Evolutionary conservation across 495 filamentous ascomycete genomes (phyloP).

Genomic region (Alectoria sarmentosa): DNA sequence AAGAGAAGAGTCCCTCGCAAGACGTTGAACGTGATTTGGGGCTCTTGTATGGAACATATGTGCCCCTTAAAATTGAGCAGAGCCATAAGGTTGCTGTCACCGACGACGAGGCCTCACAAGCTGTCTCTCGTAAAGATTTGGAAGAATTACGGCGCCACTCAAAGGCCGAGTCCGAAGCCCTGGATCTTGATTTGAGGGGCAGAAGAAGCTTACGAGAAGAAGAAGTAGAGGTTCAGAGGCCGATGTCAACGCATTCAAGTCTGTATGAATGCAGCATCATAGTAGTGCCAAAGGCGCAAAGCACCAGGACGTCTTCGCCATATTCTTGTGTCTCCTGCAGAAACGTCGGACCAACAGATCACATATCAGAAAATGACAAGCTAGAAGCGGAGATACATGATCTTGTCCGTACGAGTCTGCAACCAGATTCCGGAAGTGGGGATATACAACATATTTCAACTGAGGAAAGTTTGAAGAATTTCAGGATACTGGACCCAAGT

Average conservation of each 20-base stretch:
- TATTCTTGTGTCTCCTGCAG: conserved; percentile 2
- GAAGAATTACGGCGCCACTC: neutral
- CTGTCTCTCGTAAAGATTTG: neutral
- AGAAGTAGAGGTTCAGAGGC: neutral
- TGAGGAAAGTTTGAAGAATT: neutral
- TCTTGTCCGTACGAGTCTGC: neutral
- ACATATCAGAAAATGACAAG: neutral
- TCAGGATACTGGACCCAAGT: neutral
- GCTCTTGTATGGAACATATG: neutral
- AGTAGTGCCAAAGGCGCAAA: neutral
- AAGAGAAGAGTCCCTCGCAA: neutral
- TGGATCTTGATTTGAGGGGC: neutral
- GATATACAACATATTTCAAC: neutral
- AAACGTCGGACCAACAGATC: neutral
- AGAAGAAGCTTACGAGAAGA: neutral
- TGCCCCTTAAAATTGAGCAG: neutral
- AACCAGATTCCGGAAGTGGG: neutral
- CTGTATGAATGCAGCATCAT: neutral
- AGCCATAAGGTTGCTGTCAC: neutral
- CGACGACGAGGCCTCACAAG: neutral
- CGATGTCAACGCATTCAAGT: neutral
- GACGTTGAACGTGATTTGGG: neutral
- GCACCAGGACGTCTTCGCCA: neutral
- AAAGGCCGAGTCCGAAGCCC: neutral
- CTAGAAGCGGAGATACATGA: neutral